Percentiles rank a stretch among this genome's conserved stretches.
Evolutionary conservation across 257 asterid species (phyloP).

Genomic region (Osmanthus fragrans): DNA sequence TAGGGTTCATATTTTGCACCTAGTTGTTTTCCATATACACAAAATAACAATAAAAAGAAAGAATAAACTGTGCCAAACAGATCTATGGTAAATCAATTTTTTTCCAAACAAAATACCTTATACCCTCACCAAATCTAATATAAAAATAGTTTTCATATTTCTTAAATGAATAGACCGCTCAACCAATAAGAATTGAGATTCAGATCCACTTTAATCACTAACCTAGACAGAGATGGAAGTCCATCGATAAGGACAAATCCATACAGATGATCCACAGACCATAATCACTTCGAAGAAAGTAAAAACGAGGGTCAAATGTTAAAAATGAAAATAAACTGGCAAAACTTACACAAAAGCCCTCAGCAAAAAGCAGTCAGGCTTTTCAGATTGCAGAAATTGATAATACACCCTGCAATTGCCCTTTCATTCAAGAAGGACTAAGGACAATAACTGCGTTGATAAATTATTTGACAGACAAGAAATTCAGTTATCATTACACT

Average conservation of each 20-base stretch:
- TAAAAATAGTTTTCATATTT: background rate
- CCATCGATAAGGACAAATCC: slow-evolving; percentile 7
- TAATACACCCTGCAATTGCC: slow-evolving; percentile 5
- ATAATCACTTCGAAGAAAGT: background rate
- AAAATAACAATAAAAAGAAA: no score
- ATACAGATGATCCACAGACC: slow-evolving; percentile 15
- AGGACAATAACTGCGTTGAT: slow-evolving; percentile 14
- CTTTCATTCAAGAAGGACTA: slow-evolving; percentile 12
- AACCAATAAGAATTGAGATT: slow-evolving; percentile 41
- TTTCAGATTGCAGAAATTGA: slow-evolving; percentile 24
- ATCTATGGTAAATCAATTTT: background rate
- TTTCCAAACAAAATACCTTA: background rate
- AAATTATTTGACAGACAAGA: background rate
- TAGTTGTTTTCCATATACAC: no score
- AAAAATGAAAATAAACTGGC: slow-evolving; percentile 13
- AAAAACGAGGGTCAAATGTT: background rate
- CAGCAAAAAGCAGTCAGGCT: slow-evolving; percentile 32
- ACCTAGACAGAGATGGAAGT: slow-evolving; percentile 1
- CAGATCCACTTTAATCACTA: slow-evolving; percentile 29
- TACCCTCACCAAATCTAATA: background rate
- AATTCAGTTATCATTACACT: background rate
- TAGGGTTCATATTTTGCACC: no score
- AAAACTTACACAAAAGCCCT: background rate
- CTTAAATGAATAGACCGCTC: slow-evolving; percentile 27
- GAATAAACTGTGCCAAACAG: no score